Conservation (phyloP, 2,329 filamentous ascomycete genomes). For the Pseudogymnoascus destructans region DNA sequence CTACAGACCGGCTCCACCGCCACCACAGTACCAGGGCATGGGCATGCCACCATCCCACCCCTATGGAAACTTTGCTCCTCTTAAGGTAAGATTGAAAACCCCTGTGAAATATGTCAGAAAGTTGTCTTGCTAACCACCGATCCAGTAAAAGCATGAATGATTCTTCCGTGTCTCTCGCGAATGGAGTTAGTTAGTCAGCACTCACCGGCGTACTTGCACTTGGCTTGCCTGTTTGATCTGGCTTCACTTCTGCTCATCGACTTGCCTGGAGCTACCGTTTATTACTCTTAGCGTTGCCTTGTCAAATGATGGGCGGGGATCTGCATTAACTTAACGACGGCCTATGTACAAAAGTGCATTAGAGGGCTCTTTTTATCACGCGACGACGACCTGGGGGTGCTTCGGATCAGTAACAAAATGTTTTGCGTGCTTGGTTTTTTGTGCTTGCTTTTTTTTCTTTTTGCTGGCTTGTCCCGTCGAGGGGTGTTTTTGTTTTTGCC, state of each 20-base stretch:
- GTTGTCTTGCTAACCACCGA: slow-evolving; percentile 11
- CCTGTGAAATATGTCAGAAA: background rate
- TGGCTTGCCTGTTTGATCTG: slow-evolving; percentile 22
- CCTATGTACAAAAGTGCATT: slow-evolving; percentile 29
- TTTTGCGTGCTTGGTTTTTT: slow-evolving; percentile 14
- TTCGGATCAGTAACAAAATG: background rate
- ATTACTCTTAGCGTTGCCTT: slow-evolving; percentile 26
- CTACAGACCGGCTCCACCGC: slow-evolving; percentile 83
- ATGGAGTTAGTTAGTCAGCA: slow-evolving; percentile 26
- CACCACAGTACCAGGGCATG: slow-evolving; percentile 59
- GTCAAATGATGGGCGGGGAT: slow-evolving; percentile 28
- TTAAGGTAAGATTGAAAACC: slow-evolving; percentile 21
- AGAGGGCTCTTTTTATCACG: slow-evolving; percentile 26
- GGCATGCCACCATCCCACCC: slow-evolving; percentile 26
- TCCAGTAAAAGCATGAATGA: slow-evolving; percentile 24
- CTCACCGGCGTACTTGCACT: slow-evolving; percentile 25
- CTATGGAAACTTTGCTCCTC: slow-evolving; percentile 25
- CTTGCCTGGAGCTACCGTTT: slow-evolving; percentile 25
- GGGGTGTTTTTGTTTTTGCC: slow-evolving; percentile 11
- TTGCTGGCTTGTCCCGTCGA: slow-evolving; percentile 10
- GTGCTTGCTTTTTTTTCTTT: slow-evolving; percentile 15
- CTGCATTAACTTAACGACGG: slow-evolving; percentile 26
- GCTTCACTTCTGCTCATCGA: slow-evolving; percentile 26
- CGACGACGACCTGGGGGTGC: slow-evolving; percentile 22
- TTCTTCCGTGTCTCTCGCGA: slow-evolving; percentile 24